Percentiles rank a stretch among this genome's conserved stretches.
Conservation (phyloP, 116 monocot species). For the Trichopus zeylanicus region DNA sequence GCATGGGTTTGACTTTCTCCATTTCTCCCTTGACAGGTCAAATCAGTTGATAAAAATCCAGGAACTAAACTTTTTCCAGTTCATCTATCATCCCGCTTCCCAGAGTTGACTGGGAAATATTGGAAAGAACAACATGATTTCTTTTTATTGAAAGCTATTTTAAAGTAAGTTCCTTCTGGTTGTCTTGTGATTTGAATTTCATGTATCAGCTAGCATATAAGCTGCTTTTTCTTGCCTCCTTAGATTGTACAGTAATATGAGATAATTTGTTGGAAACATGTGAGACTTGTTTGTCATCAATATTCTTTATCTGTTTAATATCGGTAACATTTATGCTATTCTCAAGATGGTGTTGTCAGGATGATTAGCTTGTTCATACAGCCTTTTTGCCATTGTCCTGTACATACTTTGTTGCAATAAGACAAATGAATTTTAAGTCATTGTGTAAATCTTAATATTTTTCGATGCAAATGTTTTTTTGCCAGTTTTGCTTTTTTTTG, state of each 20-base stretch:
- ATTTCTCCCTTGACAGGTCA: constrained; percentile 35
- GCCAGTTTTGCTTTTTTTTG: no score
- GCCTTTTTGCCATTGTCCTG: no score
- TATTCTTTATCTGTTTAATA: not conserved
- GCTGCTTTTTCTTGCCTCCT: not conserved
- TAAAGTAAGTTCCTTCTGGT: constrained; percentile 40
- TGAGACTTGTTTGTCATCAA: not conserved
- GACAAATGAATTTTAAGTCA: no score
- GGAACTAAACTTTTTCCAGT: constrained; percentile 49
- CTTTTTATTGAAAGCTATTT: constrained; percentile 53
- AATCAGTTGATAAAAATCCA: constrained; percentile 25
- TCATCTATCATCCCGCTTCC: constrained; percentile 54
- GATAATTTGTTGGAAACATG: not conserved
- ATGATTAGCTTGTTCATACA: no score
- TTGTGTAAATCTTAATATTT: no score
- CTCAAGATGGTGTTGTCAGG: no score
- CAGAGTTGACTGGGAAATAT: constrained; percentile 45
- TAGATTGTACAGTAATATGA: not conserved
- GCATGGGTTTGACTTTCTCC: not conserved
- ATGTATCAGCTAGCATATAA: not conserved
- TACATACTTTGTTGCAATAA: no score
- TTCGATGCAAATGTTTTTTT: no score
- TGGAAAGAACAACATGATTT: constrained; percentile 86
- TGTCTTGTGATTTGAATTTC: no score
- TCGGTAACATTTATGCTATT: not conserved